A percentile compares a stretch with the other conserved stretches of the same genome.
Conservation (phyloP, 768 basidiomycete species). For the Pisolithus tinctorius region DNA sequence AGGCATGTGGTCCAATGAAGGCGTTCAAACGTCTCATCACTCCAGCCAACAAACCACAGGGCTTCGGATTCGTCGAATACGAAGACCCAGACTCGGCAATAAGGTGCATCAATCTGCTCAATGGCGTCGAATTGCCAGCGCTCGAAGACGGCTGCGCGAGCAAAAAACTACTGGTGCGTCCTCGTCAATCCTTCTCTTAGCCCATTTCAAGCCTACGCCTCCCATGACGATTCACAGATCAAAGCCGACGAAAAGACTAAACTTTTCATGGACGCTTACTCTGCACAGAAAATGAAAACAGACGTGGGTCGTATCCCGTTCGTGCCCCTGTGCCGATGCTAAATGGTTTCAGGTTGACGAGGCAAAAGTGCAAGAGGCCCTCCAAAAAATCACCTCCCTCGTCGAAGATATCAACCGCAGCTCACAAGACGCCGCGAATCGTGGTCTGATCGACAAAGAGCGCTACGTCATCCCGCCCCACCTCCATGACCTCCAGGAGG, state of each 20-base stretch:
- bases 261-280: conserved; percentile 80
- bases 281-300: conserved; percentile 68
- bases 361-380: conserved; percentile 52
- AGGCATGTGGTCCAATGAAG: conserved; percentile 88
- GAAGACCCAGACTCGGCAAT: conserved; percentile 90
- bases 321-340: not conserved
- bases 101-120: conserved; percentile 61
- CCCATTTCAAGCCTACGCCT: conserved; percentile 35
- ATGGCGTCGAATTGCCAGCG: conserved; percentile 57
- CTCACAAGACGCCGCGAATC: conserved; percentile 70
- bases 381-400: conserved; percentile 55
- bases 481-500: conserved; percentile 92
- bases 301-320: conserved; percentile 49
- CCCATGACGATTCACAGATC: conserved; percentile 42
- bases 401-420: conserved; percentile 65
- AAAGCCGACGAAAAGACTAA: conserved; percentile 97
- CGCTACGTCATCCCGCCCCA: conserved; percentile 93
- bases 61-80: conserved; percentile 95
- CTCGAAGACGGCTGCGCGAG: conserved; percentile 52
- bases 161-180: conserved; percentile 67
- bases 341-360: conserved; percentile 57
- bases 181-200: not conserved
- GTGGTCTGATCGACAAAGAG: conserved; percentile 72
- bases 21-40: conserved; percentile 92
- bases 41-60: conserved; percentile 89